Percentiles rank a stretch among this genome's conserved stretches.
phyloP scores from a whole-genome alignment of 2,329 filamentous ascomycete species.

The Didymella sp. region DNA sequence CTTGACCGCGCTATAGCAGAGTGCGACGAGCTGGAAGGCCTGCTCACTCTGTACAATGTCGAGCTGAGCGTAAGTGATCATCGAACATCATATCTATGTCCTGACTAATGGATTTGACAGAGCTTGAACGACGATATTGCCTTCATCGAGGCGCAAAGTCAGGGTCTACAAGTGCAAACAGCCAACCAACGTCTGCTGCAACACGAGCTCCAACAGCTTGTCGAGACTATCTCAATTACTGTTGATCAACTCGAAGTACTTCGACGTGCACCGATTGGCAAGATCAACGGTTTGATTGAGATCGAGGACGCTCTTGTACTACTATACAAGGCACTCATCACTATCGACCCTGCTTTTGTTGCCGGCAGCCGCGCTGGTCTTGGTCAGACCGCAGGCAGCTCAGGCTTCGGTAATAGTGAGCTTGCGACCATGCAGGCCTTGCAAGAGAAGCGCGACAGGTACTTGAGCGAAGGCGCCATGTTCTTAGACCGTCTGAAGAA shows the following conservation, averaged over 20 bases:
- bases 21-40: constrained; percentile 93
- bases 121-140: constrained; percentile 95
- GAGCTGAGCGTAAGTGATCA: constrained; percentile 77
- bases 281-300: constrained; percentile 71
- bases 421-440: constrained; percentile 88
- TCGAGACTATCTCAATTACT: constrained; percentile 90
- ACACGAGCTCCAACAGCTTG: constrained; percentile 84
- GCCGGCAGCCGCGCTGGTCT: constrained; percentile 54
- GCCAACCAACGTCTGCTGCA: constrained; percentile 95
- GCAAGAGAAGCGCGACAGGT: constrained; percentile 92
- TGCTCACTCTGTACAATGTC: constrained; percentile 92
- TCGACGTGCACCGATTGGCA: constrained; percentile 74
- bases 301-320: constrained; percentile 80
- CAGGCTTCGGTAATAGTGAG: constrained; percentile 75
- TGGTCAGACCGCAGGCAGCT: constrained; percentile 47
- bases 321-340: constrained; percentile 90
- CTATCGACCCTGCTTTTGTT: constrained; percentile 84
- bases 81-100: too few relatives aligned
- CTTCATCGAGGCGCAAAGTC: constrained; percentile 96
- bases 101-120: constrained; percentile 55
- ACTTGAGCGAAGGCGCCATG: constrained; percentile 73
- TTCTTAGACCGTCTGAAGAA: constrained; percentile 83
- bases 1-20: constrained; percentile 91
- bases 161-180: constrained; percentile 95
- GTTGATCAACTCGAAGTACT: constrained; percentile 76